Conservation (phyloP, 164 flowering plant species). For the Aristolochia californica region DNA sequence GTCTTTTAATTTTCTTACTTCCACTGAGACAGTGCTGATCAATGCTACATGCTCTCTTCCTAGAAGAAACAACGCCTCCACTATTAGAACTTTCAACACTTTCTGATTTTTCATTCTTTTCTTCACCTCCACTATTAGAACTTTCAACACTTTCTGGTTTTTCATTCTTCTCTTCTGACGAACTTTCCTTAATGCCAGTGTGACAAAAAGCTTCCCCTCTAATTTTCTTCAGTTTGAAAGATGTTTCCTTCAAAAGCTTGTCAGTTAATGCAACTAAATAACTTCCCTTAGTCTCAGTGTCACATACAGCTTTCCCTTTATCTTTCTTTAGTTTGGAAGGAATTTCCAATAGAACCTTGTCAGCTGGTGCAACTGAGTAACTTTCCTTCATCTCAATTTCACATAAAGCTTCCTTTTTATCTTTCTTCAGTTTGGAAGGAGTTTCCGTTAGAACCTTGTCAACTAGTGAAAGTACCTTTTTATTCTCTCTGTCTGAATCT, state of each 20-base stretch:
- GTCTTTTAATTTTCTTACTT: conserved; percentile 38
- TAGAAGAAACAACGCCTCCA: conserved; percentile 28
- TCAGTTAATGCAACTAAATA: too few species aligned
- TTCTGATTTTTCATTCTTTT: conserved; percentile 56
- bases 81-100: conserved; percentile 79
- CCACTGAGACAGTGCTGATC: conserved; percentile 27
- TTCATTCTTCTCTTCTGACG: conserved; percentile 30
- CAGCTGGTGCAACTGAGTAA: conserved; percentile 12
- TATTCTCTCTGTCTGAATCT: too few species aligned
- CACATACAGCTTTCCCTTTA: conserved; percentile 7
- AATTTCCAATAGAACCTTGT: conserved; percentile 10
- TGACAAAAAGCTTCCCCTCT: conserved; percentile 38
- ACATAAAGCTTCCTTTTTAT: conserved; percentile 35
- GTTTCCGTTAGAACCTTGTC: conserved; percentile 6
- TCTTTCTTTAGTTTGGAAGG: conserved; percentile 13
- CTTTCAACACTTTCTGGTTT: conserved; percentile 81
- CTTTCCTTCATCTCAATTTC: conserved; percentile 25
- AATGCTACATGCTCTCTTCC: conserved; percentile 34
- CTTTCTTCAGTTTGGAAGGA: conserved; percentile 18
- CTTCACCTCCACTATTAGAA: too few species aligned
- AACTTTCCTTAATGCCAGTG: conserved; percentile 18
- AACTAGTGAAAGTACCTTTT: too few species aligned
- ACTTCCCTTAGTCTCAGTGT: conserved; percentile 1
- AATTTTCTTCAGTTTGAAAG: conserved; percentile 19
- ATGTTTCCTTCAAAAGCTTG: conserved; percentile 5